Base-by-base conservation (phyloP, 1,284 basidiomycete genomes). In the Baeospora myosura region DNA sequence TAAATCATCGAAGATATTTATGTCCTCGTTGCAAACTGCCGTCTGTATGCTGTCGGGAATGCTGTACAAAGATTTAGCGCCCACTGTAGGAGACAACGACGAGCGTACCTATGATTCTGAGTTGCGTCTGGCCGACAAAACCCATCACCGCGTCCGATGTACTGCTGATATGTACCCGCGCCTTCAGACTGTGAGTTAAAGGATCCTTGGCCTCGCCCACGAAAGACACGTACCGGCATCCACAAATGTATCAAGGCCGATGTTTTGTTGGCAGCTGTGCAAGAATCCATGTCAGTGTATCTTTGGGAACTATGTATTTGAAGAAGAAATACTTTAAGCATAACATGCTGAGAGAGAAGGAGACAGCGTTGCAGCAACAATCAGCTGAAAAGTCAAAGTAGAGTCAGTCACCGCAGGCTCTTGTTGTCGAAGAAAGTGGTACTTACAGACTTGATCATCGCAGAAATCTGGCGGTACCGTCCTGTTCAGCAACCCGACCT, bases 331-430 rank as follows among this genome's bases (percentile, higher is more conserved):
- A 59, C 59, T 58, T 60, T 39, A 59, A 49, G 40, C 59, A 61
- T 3, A 61, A 48, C 59, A 58, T 61, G 38, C 53, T 55, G 11
- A 61, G 48, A 14, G 56, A 49, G 42, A 54, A 60, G 3, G 59
- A 45, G 21, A 60, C 42, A 20, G 53, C 53, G 38, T 60, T 61
- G 37, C 59, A 61, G 41, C 59, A 61, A 22, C 58, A 60, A 6
- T 48, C 39, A 34, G 48, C 55, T 57, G 23, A 3, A 11, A 36
- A 5, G 29, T 21, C 18, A 18, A n/a, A 20, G 26, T 7, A 14
- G n/a, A 32, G 17, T 11, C 20, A 24, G 44, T 6, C 12, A 28
- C 14, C 14, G 22, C 30, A 5, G 28, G 32, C 26, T 5, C 7
- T 8, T 31, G 46, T n/a, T n/a, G n/a, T n/a, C n/a, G n/a, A n/a